A percentile compares a stretch with the other conserved stretches of the same genome.
Conservation (phyloP, 2,329 filamentous ascomycete species). For the Alternaria sp. region DNA sequence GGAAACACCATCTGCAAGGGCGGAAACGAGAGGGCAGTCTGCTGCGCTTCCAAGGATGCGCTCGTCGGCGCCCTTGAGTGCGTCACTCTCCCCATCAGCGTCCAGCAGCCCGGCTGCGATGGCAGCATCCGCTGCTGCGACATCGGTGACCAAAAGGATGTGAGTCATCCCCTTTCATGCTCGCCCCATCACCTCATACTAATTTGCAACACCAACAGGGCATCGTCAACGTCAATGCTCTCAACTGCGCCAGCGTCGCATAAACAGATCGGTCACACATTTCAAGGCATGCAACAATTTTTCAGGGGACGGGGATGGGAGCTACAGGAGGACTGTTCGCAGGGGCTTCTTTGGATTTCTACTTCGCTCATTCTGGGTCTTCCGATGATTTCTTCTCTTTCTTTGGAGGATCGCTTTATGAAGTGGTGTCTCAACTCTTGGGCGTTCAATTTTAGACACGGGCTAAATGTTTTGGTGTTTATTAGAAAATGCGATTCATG, state of each 20-base stretch:
- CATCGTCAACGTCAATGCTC: neutral
- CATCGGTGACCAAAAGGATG: neutral
- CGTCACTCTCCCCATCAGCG: neutral
- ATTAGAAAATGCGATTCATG: neutral
- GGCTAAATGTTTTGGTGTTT: neutral
- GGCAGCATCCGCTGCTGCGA: neutral
- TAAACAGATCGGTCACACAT: neutral
- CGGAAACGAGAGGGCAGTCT: neutral
- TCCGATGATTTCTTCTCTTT: neutral
- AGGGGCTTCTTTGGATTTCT: neutral
- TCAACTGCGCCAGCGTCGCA: neutral
- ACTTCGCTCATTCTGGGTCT: neutral
- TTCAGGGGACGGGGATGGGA: neutral
- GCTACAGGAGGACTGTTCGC: neutral
- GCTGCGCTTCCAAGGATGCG: neutral
- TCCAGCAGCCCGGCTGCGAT: neutral
- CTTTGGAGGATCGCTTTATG: neutral
- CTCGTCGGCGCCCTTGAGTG: neutral
- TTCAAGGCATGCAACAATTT: neutral
- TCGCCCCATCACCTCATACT: neutral
- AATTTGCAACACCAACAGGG: neutral
- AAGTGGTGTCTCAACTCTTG: neutral
- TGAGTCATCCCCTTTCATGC: neutral
- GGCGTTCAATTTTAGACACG: neutral
- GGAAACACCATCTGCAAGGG: neutral